phyloP scores from a whole-genome alignment of 768 basidiomycete species.

The Macrolepiota dolichaula region DNA sequence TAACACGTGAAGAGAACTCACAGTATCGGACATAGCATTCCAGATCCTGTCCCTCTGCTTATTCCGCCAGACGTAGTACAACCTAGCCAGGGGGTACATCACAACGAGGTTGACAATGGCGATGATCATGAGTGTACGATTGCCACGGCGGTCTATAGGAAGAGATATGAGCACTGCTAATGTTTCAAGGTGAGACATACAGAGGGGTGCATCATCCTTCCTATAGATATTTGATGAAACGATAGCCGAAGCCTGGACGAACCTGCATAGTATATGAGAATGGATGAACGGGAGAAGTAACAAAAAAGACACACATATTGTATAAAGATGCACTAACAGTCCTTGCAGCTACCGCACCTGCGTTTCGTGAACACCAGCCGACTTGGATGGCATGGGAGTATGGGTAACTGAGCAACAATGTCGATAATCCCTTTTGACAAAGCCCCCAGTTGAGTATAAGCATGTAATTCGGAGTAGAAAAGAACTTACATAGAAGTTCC shows the following conservation, averaged over 20 bases:
- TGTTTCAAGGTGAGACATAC: conserved; percentile 25
- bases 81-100: conserved; percentile 51
- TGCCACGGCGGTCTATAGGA: conserved; percentile 49
- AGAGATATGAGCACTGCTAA: not conserved
- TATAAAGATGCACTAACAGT: conserved; percentile 60
- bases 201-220: conserved; percentile 52
- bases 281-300: too few relatives aligned
- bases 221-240: conserved; percentile 58
- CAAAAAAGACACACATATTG: conserved; percentile 35
- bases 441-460: not conserved
- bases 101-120: conserved; percentile 45
- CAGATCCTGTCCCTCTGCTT: conserved; percentile 49
- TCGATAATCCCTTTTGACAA: conserved; percentile 15
- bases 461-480: not conserved
- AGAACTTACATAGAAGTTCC: conserved; percentile 44
- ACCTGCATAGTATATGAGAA: not conserved
- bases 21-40: conserved; percentile 53
- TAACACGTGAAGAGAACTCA: conserved; percentile 14
- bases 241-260: conserved; percentile 29
- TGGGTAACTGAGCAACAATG: conserved; percentile 16
- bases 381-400: conserved; percentile 54
- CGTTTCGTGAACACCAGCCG: conserved; percentile 58
- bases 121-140: conserved; percentile 51
- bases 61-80: conserved; percentile 60
- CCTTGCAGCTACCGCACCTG: conserved; percentile 55